Evolutionary conservation across 768 basidiomycete genomes (phyloP).

Genomic region (Boletellus ananiceps): DNA sequence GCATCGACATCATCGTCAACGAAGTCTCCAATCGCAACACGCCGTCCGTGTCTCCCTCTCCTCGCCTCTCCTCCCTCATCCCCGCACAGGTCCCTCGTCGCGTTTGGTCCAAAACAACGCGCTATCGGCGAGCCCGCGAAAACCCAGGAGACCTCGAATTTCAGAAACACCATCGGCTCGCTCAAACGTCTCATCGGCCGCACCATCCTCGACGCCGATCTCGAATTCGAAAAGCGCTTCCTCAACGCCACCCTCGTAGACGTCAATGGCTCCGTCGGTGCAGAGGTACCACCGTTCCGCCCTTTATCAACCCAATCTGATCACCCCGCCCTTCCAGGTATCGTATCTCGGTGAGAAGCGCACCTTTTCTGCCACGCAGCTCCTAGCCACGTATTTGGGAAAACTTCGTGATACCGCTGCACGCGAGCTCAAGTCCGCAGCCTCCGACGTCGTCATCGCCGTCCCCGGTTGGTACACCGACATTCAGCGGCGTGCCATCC

Average conservation of each 20-base stretch:
- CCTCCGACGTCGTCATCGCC: slow-evolving; percentile 92
- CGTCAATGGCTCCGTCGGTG: slow-evolving; percentile 75
- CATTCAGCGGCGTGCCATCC: slow-evolving; percentile 81
- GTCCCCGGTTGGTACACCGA: slow-evolving; percentile 98
- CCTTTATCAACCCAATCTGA: slow-evolving; percentile 12
- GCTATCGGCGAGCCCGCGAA: slow-evolving; percentile 93
- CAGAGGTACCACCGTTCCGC: slow-evolving; percentile 51
- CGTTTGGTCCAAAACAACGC: slow-evolving; percentile 89
- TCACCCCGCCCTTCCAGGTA: slow-evolving; percentile 48
- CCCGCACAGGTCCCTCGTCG: slow-evolving; percentile 75
- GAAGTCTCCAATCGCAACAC: slow-evolving; percentile 97
- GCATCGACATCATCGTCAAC: slow-evolving; percentile 98
- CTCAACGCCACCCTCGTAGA: slow-evolving; percentile 86
- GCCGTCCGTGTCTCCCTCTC: slow-evolving; percentile 57
- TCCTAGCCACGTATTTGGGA: slow-evolving; percentile 86
- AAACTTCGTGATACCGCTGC: slow-evolving; percentile 87
- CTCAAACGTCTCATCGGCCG: slow-evolving; percentile 90
- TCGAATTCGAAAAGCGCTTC: slow-evolving; percentile 86
- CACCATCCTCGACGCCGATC: slow-evolving; percentile 72
- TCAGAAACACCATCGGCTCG: slow-evolving; percentile 93
- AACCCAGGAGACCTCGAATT: slow-evolving; percentile 96
- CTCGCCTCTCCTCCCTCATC: background rate
- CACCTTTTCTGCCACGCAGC: slow-evolving; percentile 82
- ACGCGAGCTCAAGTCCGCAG: slow-evolving; percentile 77
- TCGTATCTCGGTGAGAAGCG: slow-evolving; percentile 80